Evolutionary conservation across 805 yeast species (phyloP).

Genomic region (Metschnikowia similis): DNA sequence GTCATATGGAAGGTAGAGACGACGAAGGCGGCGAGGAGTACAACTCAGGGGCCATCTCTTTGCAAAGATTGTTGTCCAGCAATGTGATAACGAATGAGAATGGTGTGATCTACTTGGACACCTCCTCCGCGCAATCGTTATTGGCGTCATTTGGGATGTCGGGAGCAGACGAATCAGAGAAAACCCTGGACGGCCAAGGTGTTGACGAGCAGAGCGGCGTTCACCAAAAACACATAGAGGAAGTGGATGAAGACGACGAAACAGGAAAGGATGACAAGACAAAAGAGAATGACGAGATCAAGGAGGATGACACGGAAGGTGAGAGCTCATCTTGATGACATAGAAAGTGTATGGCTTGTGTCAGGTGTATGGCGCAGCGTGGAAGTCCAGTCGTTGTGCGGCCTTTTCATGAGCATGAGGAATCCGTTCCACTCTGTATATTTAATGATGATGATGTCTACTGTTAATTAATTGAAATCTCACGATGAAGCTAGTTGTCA

Average conservation of each 20-base stretch:
- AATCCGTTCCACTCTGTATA: slow-evolving; percentile 7
- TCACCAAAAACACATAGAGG: slow-evolving; percentile 31
- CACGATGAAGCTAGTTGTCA: not conserved
- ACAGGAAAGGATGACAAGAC: not conserved
- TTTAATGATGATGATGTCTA: slow-evolving; percentile 16
- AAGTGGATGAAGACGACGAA: slow-evolving; percentile 26
- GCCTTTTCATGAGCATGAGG: not conserved
- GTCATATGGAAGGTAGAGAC: slow-evolving; percentile 19
- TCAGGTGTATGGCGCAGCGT: not conserved
- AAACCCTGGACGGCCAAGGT: slow-evolving; percentile 22
- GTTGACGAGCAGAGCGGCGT: slow-evolving; percentile 26
- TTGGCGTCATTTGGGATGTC: slow-evolving; percentile 47
- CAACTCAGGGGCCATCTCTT: slow-evolving; percentile 37
- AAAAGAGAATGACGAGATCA: no score
- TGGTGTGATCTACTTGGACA: slow-evolving; percentile 63
- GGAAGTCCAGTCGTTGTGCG: not conserved
- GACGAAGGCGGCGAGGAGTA: slow-evolving; percentile 19
- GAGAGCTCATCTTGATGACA: slow-evolving; percentile 3
- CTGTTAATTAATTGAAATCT: not conserved
- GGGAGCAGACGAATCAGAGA: slow-evolving; percentile 22
- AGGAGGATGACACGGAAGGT: slow-evolving; percentile 18
- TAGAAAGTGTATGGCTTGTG: slow-evolving; percentile 3
- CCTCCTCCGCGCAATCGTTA: slow-evolving; percentile 58
- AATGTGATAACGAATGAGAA: slow-evolving; percentile 54
- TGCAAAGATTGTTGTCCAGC: slow-evolving; percentile 41